phyloP scores from a whole-genome alignment of 2,329 filamentous ascomycete species.

The Fusarium algeriense region DNA sequence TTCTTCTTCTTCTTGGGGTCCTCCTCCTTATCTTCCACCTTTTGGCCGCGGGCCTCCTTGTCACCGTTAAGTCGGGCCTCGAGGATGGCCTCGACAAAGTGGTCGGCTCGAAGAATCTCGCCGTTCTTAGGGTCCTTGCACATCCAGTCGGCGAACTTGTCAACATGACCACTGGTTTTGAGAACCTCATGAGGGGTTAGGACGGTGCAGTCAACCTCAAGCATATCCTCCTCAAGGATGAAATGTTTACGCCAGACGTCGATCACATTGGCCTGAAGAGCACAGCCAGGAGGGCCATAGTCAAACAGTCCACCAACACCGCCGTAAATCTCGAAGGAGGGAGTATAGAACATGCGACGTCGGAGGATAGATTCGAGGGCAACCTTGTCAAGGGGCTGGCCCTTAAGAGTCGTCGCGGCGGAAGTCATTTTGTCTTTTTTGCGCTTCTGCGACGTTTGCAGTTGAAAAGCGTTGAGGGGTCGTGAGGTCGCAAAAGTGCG shows the following conservation, averaged over 20 bases:
- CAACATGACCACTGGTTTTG: slow-evolving; percentile 96
- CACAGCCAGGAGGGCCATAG: slow-evolving; percentile 90
- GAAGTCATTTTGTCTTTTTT: slow-evolving; percentile 58
- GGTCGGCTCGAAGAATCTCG: slow-evolving; percentile 95
- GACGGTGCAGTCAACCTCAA: slow-evolving; percentile 94
- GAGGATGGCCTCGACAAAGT: slow-evolving; percentile 94
- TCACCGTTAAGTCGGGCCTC: slow-evolving; percentile 89
- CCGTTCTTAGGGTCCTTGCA: slow-evolving; percentile 98
- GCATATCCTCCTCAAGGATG: slow-evolving; percentile 92
- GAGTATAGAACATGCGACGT: slow-evolving; percentile 93
- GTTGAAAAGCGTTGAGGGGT: slow-evolving; percentile 49
- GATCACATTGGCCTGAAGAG: slow-evolving; percentile 88
- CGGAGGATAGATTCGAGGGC: slow-evolving; percentile 87
- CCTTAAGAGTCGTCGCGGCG: slow-evolving; percentile 81
- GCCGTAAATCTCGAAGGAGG: slow-evolving; percentile 95
- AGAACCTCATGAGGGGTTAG: slow-evolving; percentile 93
- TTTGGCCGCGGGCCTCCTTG: slow-evolving; percentile 90
- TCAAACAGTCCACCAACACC: slow-evolving; percentile 91
- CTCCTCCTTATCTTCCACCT: slow-evolving; percentile 81
- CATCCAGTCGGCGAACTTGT: slow-evolving; percentile 99
- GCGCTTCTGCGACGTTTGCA: slow-evolving; percentile 45
- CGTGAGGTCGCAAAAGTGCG: slow-evolving; percentile 50
- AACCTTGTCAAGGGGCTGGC: slow-evolving; percentile 87
- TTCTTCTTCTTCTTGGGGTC: slow-evolving; percentile 84
- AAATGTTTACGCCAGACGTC: slow-evolving; percentile 95